Conservation (phyloP, 1,284 basidiomycete species). For the Sanghuangporus sanghuang region DNA sequence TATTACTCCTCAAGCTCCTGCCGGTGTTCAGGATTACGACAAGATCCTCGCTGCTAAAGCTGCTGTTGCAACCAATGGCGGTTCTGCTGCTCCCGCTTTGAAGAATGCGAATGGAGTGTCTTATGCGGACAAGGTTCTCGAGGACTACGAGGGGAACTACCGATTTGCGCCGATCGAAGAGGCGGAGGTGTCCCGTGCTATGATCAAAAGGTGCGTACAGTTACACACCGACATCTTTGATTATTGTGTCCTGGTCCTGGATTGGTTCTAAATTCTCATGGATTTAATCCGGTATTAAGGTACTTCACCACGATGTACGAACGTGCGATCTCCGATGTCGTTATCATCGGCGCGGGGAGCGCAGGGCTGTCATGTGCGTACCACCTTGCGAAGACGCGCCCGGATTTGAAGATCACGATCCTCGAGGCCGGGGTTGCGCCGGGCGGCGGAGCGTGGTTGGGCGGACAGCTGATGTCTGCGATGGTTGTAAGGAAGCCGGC, state of each 20-base stretch:
- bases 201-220: conserved; percentile 62
- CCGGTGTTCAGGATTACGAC: conserved; percentile 23
- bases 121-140: conserved; percentile 27
- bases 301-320: conserved; percentile 75
- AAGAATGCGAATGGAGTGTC: conserved; percentile 15
- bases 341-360: conserved; percentile 77
- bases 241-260: not conserved
- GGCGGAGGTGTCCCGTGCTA: conserved; percentile 71
- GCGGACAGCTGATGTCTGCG: conserved; percentile 79
- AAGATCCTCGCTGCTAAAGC: conserved; percentile 23
- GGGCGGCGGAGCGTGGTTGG: conserved; percentile 77
- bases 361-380: conserved; percentile 80
- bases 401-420: conserved; percentile 78
- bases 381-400: conserved; percentile 61
- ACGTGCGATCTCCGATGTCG: conserved; percentile 70
- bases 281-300: conserved; percentile 28
- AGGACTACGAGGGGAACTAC: conserved; percentile 59
- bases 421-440: conserved; percentile 81
- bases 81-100: not conserved
- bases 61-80: conserved; percentile 24
- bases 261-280: not conserved
- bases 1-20: conserved; percentile 18
- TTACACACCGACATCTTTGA: not conserved
- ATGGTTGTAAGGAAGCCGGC: conserved; percentile 87
- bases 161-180: conserved; percentile 72